Evolutionary conservation across 768 basidiomycete species (phyloP), one percentile per base, ranked within the genome.

Genomic region (Tulasnella sp.): DNA sequence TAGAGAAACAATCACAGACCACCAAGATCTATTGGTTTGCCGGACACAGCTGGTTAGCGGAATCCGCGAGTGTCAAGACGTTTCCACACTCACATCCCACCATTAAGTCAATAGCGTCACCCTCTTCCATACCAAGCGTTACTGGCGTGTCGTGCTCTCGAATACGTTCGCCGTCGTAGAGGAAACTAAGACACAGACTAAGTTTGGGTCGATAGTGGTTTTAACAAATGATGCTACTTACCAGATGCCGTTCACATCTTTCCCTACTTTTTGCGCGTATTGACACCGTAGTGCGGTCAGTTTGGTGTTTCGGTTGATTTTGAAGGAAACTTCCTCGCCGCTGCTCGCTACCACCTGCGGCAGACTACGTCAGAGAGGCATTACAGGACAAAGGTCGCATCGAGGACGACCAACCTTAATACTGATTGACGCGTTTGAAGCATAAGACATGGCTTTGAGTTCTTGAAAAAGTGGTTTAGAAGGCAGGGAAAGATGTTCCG

Each of bases 31-130:
- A 2, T 27, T 12, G 34, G 62, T 68, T 27, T 68, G 27, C 58
- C n/a, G 58, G n/a, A n/a, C n/a, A n/a, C 8, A 62, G 8, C 4
- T 68, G 31, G 12, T 68, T 4, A 68, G 62, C 18, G 24, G n/a
- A 12, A 14, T 27, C 12, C 31, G 62, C 3, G 9, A 0, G 1
- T 14, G 34, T 36, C 27, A 6, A 36, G 36, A 68, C 6, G n/a
- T 31, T 34, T 14, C 62, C 7, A 42, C 36, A 85, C 85, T 81
- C 80, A 97, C 95, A 95, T 87, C 97, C 95, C 80, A 97, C 93
- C 93, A 96, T 94, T 81, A 97, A 96, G 88, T 98, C 96, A 86
- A 98, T 96, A 9, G 95, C 91, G 84, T 98, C 96, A 72, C 85
- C 85, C 34, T 87, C 87, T 91, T 97, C 94, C 93, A 98, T 94